These are phyloP conservation scores for Phytophthora idaei DNA, from an alignment of 352 stramenopile genomes.

Conservation along the genomic window DNA sequence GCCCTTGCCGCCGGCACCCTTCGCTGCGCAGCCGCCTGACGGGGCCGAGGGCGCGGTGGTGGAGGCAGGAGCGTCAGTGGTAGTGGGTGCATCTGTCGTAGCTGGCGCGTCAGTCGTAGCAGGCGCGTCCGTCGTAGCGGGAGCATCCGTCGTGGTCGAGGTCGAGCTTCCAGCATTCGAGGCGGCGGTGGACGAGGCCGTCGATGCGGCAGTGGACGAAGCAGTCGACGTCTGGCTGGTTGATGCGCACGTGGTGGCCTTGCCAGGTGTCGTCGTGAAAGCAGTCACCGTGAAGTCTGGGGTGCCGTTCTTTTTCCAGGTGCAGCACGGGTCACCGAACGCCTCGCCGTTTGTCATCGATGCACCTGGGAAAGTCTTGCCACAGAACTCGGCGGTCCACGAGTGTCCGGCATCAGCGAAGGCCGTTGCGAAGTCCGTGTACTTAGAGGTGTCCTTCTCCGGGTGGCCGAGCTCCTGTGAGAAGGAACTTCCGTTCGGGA, in stretches of 20 bases:
- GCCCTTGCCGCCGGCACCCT: slow-evolving; percentile 15
- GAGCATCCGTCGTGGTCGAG: slow-evolving; percentile 3
- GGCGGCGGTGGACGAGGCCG: background rate
- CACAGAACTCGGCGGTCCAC: slow-evolving; percentile 34
- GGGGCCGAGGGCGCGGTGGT: slow-evolving; percentile 18
- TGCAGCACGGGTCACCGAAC: slow-evolving; percentile 64
- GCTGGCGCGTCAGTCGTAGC: slow-evolving; percentile 7
- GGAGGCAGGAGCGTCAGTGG: slow-evolving; percentile 3
- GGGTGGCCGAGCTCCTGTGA: slow-evolving; percentile 45
- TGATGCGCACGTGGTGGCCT: slow-evolving; percentile 31
- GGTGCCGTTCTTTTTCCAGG: slow-evolving; percentile 42
- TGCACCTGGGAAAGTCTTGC: slow-evolving; percentile 28
- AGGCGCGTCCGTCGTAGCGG: slow-evolving; percentile 2
- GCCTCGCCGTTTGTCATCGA: slow-evolving; percentile 46
- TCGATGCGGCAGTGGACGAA: slow-evolving; percentile 15
- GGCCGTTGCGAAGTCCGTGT: slow-evolving; percentile 45
- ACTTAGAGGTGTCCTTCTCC: slow-evolving; percentile 30
- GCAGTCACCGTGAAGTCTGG: slow-evolving; percentile 44
- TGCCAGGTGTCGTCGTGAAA: slow-evolving; percentile 30
- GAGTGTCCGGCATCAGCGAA: slow-evolving; percentile 33
- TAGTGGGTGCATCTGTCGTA: slow-evolving; percentile 3
- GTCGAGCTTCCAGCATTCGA: slow-evolving; percentile 12
- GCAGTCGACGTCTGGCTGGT: slow-evolving; percentile 8
- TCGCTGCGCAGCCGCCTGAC: slow-evolving; percentile 22
- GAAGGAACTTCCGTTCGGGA: slow-evolving; percentile 52